A percentile compares a stretch with the other conserved stretches of the same genome.
phyloP scores from a whole-genome alignment of 768 basidiomycete genomes.

The Amanita rimosa region DNA sequence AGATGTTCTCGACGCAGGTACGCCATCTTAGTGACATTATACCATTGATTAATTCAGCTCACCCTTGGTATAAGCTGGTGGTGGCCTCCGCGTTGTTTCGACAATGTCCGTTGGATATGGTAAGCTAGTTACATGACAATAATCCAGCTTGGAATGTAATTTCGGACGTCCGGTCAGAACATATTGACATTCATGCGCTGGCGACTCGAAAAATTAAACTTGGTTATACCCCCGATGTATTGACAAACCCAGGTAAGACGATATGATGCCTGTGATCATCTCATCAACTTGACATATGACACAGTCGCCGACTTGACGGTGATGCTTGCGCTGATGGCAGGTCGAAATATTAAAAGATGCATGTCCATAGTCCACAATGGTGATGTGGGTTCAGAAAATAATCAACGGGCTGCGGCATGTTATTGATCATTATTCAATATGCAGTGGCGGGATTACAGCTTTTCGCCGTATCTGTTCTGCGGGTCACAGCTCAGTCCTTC shows the following conservation, averaged over 20 bases:
- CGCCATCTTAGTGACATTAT: not conserved
- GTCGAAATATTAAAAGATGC: constrained; percentile 63
- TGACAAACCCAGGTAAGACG: constrained; percentile 74
- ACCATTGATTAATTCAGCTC: not conserved
- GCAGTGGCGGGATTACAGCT: constrained; percentile 75
- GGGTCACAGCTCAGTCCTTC: constrained; percentile 70
- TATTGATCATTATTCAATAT: not conserved
- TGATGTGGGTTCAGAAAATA: constrained; percentile 31
- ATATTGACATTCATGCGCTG: constrained; percentile 55
- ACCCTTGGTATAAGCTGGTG: constrained; percentile 42
- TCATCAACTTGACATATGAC: not conserved
- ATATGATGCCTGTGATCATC: not conserved
- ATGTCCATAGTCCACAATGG: constrained; percentile 58
- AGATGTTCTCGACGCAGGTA: constrained; percentile 57
- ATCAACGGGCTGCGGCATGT: too few relatives aligned
- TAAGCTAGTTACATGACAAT: constrained; percentile 13
- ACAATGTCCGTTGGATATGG: constrained; percentile 92
- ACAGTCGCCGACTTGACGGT: constrained; percentile 82
- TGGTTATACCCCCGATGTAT: constrained; percentile 90
- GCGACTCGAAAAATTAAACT: constrained; percentile 54
- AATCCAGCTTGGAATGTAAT: not conserved
- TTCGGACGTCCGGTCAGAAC: constrained; percentile 43
- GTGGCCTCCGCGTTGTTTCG: constrained; percentile 69
- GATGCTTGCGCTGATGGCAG: constrained; percentile 91
- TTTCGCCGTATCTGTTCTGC: constrained; percentile 79